These are phyloP conservation scores for Haplosporangium sp. DNA, from an alignment of 371 early-diverging fungal species.

Conservation along the genomic window DNA sequence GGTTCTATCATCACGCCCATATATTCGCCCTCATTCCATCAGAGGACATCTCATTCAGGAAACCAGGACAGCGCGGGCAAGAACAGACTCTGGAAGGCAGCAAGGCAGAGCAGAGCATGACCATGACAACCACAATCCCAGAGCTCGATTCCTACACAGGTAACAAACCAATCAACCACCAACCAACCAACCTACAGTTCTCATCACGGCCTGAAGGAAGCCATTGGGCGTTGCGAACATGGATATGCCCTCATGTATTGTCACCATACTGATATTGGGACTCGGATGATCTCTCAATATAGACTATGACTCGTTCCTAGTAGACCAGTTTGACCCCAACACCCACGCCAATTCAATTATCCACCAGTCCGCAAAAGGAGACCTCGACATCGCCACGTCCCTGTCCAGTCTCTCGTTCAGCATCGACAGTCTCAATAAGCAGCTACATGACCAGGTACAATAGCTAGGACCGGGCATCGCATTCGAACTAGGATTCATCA, in stretches of 20 bases:
- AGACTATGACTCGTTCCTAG: slow-evolving; percentile 72
- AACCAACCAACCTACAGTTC: too few species aligned
- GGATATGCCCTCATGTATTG: too few species aligned
- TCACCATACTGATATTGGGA: too few species aligned
- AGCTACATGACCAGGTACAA: slow-evolving; percentile 79
- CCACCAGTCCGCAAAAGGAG: slow-evolving; percentile 63
- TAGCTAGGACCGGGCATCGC: too few species aligned
- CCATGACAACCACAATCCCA: slow-evolving; percentile 38
- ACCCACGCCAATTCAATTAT: slow-evolving; percentile 65
- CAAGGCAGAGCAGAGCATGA: background rate
- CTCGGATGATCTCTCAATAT: background rate
- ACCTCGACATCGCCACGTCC: slow-evolving; percentile 71
- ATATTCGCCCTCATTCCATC: background rate
- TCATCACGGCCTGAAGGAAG: too few species aligned
- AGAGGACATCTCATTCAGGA: background rate
- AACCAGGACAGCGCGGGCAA: background rate
- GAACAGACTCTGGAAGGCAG: background rate
- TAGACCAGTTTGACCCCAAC: slow-evolving; percentile 71
- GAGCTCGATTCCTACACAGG: slow-evolving; percentile 48
- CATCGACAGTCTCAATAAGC: slow-evolving; percentile 81
- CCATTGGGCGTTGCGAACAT: too few species aligned
- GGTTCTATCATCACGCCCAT: background rate
- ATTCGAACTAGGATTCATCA: too few species aligned
- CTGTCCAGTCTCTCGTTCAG: slow-evolving; percentile 78
- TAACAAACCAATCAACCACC: background rate